A percentile compares a stretch with the other conserved stretches of the same genome.
Evolutionary conservation across 2,329 filamentous ascomycete species (phyloP).

Genomic region (Geosmithia putterillii): DNA sequence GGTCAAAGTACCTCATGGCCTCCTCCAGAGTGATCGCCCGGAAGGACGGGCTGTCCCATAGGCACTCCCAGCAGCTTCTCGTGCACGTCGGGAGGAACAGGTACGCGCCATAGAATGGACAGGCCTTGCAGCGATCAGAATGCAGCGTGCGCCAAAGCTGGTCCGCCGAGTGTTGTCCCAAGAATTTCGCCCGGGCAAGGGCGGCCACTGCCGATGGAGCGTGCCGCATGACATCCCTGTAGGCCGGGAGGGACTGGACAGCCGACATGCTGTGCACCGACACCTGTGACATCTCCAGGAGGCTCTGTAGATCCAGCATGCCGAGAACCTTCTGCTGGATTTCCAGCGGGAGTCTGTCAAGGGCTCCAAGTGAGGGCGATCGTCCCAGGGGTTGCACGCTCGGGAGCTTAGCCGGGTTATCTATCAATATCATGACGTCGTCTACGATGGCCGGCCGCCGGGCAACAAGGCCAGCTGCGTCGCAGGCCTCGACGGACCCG

Average conservation of each 20-base stretch:
- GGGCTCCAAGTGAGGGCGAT: background rate
- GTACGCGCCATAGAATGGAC: constrained; percentile 1
- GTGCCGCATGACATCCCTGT: background rate
- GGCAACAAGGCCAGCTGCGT: too few relatives aligned
- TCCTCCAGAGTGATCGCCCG: background rate
- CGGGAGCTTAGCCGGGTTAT: too few relatives aligned
- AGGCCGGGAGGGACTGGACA: background rate
- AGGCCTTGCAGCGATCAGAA: background rate
- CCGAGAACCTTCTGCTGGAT: background rate
- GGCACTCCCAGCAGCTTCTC: constrained; percentile 1
- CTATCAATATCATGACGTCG: too few relatives aligned
- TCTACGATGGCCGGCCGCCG: too few relatives aligned
- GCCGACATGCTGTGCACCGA: background rate
- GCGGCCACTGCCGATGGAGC: background rate
- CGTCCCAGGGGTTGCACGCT: too few relatives aligned
- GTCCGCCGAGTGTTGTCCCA: background rate
- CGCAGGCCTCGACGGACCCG: too few relatives aligned
- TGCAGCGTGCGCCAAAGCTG: background rate
- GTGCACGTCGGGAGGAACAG: background rate
- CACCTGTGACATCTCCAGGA: background rate
- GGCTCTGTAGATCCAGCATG: background rate
- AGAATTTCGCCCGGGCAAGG: background rate
- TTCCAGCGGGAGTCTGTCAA: constrained; percentile 1
- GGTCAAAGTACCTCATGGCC: background rate
- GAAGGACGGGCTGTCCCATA: background rate